Evolutionary conservation across 495 filamentous ascomycete genomes (phyloP), one percentile per base, ranked within the genome.

Genomic region (Aspergillus campestris): DNA sequence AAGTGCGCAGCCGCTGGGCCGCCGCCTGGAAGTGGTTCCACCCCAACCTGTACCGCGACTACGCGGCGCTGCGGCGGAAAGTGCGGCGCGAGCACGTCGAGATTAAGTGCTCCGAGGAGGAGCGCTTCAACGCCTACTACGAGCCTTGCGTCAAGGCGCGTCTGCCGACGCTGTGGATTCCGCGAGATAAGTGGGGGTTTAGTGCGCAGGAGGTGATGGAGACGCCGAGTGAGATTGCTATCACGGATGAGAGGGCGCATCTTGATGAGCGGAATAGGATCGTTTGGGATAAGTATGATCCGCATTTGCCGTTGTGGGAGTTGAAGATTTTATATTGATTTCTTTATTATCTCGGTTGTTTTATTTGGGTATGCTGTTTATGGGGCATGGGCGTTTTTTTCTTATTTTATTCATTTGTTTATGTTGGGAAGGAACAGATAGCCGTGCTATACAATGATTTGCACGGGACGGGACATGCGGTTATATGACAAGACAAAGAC

Each of bases 11-110:
- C 18, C 18, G 18, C 28, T 58, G 51, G 51, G 34, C 53, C 14
- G 52, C 67, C 5, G 63, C 89, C 36, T 60, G 71, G 48, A 83
- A 82, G 55, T 92, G 83, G 71, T 72, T 95, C 51, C 81, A 83
- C 52, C 89, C 89, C 0, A 83, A 89, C 70, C 66, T 82, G 13
- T 83, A 88, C 62, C 66, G 76, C 31, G 80, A 85, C 57, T 91
- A 89, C 52, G 66, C 72, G 1, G 69, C 75, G 14, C 74, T 89
- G 37, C 79, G 87, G 12, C 73, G 75, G 10, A 76, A 88, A 35
- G 78, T 89, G 9, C 86, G 87, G 4, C 74, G 74, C 18, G 69
- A 73, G 36, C 60, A 77, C 29, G 72, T 74, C 1, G 65, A 67
- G 27, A 63, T 70, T 24, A 55, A 64, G 13, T 82, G 86, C 53